phyloP scores from a whole-genome alignment of 306 rosid species.

The Cicer chorassanicum region DNA sequence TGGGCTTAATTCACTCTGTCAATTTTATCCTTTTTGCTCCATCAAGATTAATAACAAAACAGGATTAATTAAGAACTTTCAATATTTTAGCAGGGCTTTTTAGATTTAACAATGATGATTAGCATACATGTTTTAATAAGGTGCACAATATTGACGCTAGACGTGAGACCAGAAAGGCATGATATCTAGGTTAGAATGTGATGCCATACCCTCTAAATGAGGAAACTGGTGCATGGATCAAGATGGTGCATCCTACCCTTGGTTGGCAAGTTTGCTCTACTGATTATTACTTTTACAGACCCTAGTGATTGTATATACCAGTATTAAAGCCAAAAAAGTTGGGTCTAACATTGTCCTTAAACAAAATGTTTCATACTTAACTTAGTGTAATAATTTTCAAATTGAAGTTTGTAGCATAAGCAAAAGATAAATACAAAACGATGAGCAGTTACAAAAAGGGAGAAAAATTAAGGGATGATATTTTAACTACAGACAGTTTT shows the following conservation, averaged over 20 bases:
- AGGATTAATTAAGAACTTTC: not conserved
- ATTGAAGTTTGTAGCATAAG: not conserved
- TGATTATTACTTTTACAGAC: not conserved
- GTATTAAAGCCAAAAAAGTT: not conserved
- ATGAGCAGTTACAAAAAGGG: too few species aligned
- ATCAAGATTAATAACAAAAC: not conserved
- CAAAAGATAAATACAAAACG: not conserved
- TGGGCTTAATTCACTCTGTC: conserved; percentile 1
- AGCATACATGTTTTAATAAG: conserved; percentile 2
- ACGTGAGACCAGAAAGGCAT: conserved; percentile 7
- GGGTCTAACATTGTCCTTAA: not conserved
- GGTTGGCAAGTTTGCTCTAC: not conserved
- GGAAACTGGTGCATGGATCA: conserved; percentile 11
- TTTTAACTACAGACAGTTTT: too few species aligned
- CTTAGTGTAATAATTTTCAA: not conserved
- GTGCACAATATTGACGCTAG: conserved; percentile 20
- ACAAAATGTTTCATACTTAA: not conserved
- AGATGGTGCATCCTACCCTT: not conserved
- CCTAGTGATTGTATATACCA: not conserved
- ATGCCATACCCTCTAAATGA: conserved; percentile 32
- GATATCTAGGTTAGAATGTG: conserved; percentile 2
- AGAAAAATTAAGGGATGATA: too few species aligned
- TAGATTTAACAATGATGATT: not conserved
- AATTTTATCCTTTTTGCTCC: conserved; percentile 4
- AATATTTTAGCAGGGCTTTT: not conserved